Evolutionary conservation across 2,329 filamentous ascomycete species (phyloP), one percentile per base, ranked within the genome.

Genomic region (Ophiosphaerella korrae): DNA sequence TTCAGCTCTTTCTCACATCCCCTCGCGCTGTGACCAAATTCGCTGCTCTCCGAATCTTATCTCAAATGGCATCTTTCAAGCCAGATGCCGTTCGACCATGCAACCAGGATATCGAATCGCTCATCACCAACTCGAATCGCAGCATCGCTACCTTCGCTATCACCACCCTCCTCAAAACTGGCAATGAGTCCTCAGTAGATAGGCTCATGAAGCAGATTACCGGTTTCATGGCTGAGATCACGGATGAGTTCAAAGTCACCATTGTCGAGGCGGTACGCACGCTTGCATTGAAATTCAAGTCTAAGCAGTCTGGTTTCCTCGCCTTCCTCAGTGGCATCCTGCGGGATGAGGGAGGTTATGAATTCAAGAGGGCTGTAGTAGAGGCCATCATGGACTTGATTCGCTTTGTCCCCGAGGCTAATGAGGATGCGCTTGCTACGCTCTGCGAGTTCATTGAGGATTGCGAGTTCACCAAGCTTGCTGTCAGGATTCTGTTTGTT

Each of bases 231-330:
- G 90, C 92, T 4, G 94, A 97, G 76, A 97, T 97, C 62, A 97
- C 93, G 6, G 94, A 99, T 71, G 94, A 99, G 75, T 99, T 99
- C 82, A 99, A 97, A 82, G 96, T 99, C 63, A 99, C 94, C n/a
- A 96, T 99, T 67, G 93, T 99, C 37, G 94, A 99, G 75, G 94
- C 94, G 36, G 97, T 99, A 70, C 89, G 94, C 54, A 97, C 94
- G 3, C 80, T 99, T 35, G 97, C 93, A 74, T 81, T 99, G 64
- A 99, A 99, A 78, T 99, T 99, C 79, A 94, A 94, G 31, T 92
- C 85, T 78, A 99, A 99, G 79, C 94, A 99, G 77, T 93, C 93
- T 40, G 92, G 92, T 56, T 97, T 99, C 92, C 86, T 99, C 45
- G 86, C 90, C 43, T 99, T 99, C 85, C 84, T 99, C 41, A 96